A percentile compares a stretch with the other conserved stretches of the same genome.
phyloP scores from a whole-genome alignment of 2,329 filamentous ascomycete genomes.

The Diaporthe citriasiana region DNA sequence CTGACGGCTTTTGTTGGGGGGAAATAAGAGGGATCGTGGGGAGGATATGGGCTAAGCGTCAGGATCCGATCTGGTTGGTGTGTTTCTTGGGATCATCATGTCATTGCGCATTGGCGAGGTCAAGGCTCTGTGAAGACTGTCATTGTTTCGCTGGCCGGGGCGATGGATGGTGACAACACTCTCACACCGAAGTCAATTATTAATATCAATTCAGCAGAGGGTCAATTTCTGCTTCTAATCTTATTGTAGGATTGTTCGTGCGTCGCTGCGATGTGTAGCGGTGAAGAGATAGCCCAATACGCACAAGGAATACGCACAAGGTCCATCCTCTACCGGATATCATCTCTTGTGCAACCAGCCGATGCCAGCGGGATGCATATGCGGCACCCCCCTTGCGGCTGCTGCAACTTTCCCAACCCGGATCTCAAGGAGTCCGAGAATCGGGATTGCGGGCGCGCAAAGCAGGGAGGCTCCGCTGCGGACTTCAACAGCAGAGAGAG shows the following conservation, averaged over 20 bases:
- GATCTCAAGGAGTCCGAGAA: neutral
- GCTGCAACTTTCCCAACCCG: neutral
- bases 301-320: no score
- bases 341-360: neutral
- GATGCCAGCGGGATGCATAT: neutral
- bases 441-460: neutral
- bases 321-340: neutral
- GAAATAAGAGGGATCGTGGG: neutral
- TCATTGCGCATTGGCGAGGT: neutral
- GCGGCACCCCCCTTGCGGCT: neutral
- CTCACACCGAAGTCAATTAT: neutral
- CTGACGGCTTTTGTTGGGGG: neutral
- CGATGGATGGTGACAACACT: neutral
- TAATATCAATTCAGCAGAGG: neutral
- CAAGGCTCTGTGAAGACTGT: neutral
- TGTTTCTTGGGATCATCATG: neutral
- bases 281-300: neutral
- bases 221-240: no score
- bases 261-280: neutral
- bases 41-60: neutral
- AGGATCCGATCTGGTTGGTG: neutral
- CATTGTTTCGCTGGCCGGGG: neutral
- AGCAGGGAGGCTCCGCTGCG: constrained; percentile 1
- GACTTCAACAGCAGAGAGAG: neutral
- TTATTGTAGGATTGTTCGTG: neutral